Base-by-base conservation (phyloP, 2,329 filamentous ascomycete genomes). In the Exophiala phaeomuriformis region DNA sequence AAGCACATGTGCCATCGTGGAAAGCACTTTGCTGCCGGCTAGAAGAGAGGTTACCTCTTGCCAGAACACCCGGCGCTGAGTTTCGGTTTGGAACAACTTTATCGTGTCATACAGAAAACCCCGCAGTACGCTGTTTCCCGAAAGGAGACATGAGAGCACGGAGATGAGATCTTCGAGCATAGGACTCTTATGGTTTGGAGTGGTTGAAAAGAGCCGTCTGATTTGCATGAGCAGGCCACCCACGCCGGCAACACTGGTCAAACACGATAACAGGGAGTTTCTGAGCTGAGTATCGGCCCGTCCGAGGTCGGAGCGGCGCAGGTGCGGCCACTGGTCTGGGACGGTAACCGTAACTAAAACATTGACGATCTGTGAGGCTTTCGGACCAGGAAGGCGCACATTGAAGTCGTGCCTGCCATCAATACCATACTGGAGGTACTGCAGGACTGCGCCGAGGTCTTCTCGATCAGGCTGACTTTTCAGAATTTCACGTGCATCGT, bases 191-290 rank as follows among this genome's bases (percentile, higher is more conserved):
- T 55, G 32, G 62, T 59, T 39, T 61, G 60, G 12, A 60, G 61
- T 35, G 58, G 60, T 54, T 50, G 64, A 56, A 46, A 84, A 76
- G 12, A 88, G 71, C 19, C 78, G 75, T 55, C 80, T 82, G 31
- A 95, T 71, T 49, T 85, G 81, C n/a, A 83, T 77, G 6, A 90
- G 67, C 30, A 90, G 66, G n/a, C 87, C 85, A 57, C 89, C 91
- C 32, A 95, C 68, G 0, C 90, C 90, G 2, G 84, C 77, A 10
- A 93, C 75, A 64, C 83, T 95, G 52, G 77, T 77, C 3, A 98
- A 71, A 64, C 83, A 88, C 55, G 71, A 68, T 1, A 87, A 62
- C 10, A 97, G 55, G 4, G 65, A 70, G 1, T 79, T 68, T 39
- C 71, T 67, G 28, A 62, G 63, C 60, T 67, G 61, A 47, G 53